These are phyloP conservation scores for Phalaenopsis hybrid DNA, from an alignment of 116 monocot genomes.

Conservation along the genomic window DNA sequence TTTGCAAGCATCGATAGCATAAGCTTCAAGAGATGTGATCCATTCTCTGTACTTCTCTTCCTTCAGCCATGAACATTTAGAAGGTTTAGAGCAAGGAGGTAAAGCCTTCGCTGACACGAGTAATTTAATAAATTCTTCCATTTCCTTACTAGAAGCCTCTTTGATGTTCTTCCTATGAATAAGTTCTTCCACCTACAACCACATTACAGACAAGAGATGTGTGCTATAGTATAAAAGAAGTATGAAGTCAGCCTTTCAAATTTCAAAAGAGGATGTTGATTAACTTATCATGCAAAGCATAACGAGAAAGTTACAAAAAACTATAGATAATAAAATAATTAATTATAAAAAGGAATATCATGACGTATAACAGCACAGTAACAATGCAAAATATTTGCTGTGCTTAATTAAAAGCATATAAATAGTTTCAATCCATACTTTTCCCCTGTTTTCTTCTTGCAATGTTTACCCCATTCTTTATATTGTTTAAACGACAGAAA, in stretches of 20 bases:
- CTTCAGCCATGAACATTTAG: conserved; percentile 60
- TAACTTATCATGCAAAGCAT: neutral
- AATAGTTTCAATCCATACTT: neutral
- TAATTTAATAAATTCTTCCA: conserved; percentile 66
- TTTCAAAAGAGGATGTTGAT: neutral
- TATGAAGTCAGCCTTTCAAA: neutral
- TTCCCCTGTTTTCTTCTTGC: neutral
- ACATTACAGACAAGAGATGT: conserved; percentile 1
- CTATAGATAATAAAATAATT: neutral
- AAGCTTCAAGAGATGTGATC: conserved; percentile 76
- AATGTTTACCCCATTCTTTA: neutral
- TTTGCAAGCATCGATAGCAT: conserved; percentile 63
- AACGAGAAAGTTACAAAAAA: neutral
- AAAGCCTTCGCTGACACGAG: conserved; percentile 56
- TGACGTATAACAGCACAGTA: too few relatives aligned
- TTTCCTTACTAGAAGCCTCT: conserved; percentile 71
- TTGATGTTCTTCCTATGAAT: conserved; percentile 43
- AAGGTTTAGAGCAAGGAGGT: conserved; percentile 49
- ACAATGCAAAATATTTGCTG: too few relatives aligned
- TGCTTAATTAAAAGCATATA: neutral
- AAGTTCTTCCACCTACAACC: conserved; percentile 77
- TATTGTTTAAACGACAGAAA: neutral
- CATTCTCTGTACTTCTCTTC: conserved; percentile 43
- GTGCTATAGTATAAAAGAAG: neutral
- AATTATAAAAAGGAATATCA: neutral